These are phyloP conservation scores for Gynostemma pentaphyllum DNA, from an alignment of 306 rosid species.

Conservation along the genomic window DNA sequence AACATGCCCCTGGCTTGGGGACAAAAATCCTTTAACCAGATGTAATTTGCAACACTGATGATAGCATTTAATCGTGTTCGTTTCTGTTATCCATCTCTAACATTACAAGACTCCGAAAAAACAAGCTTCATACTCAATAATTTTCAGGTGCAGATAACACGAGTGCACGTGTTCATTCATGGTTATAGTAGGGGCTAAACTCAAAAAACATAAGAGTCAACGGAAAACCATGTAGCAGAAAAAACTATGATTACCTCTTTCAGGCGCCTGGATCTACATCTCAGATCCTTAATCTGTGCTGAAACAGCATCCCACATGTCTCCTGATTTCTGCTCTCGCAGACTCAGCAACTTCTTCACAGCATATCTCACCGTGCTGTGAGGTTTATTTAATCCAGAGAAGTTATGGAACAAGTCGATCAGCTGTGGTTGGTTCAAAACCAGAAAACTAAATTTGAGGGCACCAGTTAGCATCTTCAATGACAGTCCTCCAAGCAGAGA, in stretches of 20 bases:
- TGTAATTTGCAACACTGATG: too few species aligned
- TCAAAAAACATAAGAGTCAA: not conserved
- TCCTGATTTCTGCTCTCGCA: slow-evolving; percentile 51
- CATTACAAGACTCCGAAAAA: not conserved
- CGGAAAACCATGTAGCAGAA: slow-evolving; percentile 1
- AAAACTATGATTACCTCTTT: slow-evolving; percentile 52
- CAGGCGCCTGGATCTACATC: slow-evolving; percentile 47
- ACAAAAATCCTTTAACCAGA: not conserved
- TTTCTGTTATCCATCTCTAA: not conserved
- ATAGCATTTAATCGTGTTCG: not conserved
- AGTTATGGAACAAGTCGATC: slow-evolving; percentile 53
- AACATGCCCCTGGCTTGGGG: not conserved
- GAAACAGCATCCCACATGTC: slow-evolving; percentile 47
- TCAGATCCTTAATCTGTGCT: slow-evolving; percentile 42
- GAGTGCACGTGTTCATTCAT: not conserved
- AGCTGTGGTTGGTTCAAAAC: slow-evolving; percentile 48
- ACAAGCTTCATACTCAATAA: not conserved
- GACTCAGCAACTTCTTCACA: slow-evolving; percentile 64
- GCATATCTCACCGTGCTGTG: slow-evolving; percentile 85
- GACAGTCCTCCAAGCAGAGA: slow-evolving; percentile 90
- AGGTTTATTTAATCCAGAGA: slow-evolving; percentile 76
- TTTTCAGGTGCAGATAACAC: not conserved
- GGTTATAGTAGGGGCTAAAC: not conserved
- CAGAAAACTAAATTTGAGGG: slow-evolving; percentile 73
- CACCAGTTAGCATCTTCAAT: slow-evolving; percentile 58